Evolutionary conservation across 441 rosid species (phyloP).

Genomic region (Jatropha multifida): DNA sequence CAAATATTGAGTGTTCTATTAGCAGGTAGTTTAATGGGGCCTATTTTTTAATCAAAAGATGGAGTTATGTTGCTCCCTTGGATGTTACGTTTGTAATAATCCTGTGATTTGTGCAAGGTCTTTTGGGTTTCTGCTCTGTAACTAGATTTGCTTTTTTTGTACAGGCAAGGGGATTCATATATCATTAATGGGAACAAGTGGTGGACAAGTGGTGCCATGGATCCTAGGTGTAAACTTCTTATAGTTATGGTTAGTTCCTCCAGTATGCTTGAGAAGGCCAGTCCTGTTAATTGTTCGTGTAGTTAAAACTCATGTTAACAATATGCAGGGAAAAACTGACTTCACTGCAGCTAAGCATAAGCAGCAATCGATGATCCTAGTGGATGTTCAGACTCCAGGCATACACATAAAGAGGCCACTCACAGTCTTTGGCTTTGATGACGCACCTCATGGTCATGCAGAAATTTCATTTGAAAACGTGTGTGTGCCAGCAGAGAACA

Average conservation of each 20-base stretch:
- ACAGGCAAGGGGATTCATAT: conserved; percentile 80
- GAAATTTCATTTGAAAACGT: conserved; percentile 81
- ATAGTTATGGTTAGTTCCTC: conserved; percentile 85
- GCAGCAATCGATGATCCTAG: conserved; percentile 98
- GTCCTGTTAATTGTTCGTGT: conserved; percentile 11
- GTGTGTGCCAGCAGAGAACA: conserved; percentile 75
- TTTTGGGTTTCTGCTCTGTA: conserved; percentile 14
- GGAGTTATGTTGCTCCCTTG: not conserved
- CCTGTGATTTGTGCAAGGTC: conserved; percentile 5
- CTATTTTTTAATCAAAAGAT: not conserved
- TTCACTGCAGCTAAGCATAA: conserved; percentile 74
- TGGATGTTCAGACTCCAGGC: conserved; percentile 78
- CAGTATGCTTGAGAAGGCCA: conserved; percentile 2
- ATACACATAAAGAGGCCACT: conserved; percentile 78
- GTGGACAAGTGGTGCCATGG: conserved; percentile 99
- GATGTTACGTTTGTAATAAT: not conserved
- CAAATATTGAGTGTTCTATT: conserved; percentile 95
- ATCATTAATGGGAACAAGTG: conserved; percentile 90
- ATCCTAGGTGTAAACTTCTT: conserved; percentile 93
- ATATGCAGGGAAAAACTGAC: conserved; percentile 90
- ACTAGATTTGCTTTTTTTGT: conserved; percentile 21
- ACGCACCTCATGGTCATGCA: conserved; percentile 99
- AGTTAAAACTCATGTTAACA: conserved; percentile 12
- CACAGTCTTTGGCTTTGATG: conserved; percentile 87
- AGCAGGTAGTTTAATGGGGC: conserved; percentile 46